Evolutionary conservation across 2,329 filamentous ascomycete genomes (phyloP).

Genomic region (Fusarium subtropicale): DNA sequence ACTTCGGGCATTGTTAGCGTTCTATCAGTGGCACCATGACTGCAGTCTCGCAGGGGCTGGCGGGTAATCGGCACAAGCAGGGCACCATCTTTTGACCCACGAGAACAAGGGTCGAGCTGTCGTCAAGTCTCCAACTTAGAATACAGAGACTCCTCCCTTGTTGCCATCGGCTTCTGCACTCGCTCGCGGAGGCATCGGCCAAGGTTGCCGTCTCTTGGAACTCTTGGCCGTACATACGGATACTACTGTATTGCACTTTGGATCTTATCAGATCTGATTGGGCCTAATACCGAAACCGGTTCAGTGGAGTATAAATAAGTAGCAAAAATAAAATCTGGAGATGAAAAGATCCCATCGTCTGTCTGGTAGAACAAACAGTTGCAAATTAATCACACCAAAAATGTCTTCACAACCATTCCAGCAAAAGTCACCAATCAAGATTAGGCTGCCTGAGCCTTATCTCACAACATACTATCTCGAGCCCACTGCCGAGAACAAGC

Average conservation of each 20-base stretch:
- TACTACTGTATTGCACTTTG: neutral
- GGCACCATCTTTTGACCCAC: neutral
- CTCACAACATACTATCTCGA: constrained; percentile 45
- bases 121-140: constrained; percentile 21
- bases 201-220: neutral
- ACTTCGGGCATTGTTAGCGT: constrained; percentile 1
- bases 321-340: constrained; percentile 37
- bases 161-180: neutral
- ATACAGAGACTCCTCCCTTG: constrained; percentile 27
- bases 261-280: constrained; percentile 38
- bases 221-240: neutral
- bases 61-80: constrained; percentile 35
- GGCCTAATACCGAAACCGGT: constrained; percentile 24
- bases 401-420: constrained; percentile 43
- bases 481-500: constrained; percentile 22
- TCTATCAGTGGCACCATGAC: constrained; percentile 14
- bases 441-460: constrained; percentile 49
- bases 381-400: constrained; percentile 1
- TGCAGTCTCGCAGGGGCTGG: constrained; percentile 11
- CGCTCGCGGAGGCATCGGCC: constrained; percentile 19
- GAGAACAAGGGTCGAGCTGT: neutral
- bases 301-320: constrained; percentile 33
- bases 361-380: constrained; percentile 5
- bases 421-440: constrained; percentile 56
- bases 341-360: constrained; percentile 14